These are phyloP conservation scores for Achlya hypogyna DNA, from an alignment of 352 stramenopile species.

Conservation along the genomic window DNA sequence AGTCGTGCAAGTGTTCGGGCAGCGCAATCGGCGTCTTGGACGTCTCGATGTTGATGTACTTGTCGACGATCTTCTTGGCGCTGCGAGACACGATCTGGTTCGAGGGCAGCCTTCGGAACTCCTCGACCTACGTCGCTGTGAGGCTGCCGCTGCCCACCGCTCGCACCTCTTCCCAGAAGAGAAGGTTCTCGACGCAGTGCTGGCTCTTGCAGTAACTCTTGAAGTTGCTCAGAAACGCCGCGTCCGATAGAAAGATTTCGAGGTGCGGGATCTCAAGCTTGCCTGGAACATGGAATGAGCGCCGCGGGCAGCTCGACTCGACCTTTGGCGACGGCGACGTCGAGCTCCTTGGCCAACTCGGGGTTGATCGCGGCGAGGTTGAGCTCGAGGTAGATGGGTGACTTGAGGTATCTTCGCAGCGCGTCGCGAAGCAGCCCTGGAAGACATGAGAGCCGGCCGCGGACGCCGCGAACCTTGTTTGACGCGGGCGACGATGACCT, in stretches of 20 bases:
- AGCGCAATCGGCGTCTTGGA: slow-evolving; percentile 45
- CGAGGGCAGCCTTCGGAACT: slow-evolving; percentile 62
- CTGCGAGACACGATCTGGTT: slow-evolving; percentile 79
- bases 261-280: slow-evolving; percentile 69
- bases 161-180: slow-evolving; percentile 60
- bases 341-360: slow-evolving; percentile 42
- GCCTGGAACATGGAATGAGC: not conserved
- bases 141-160: not conserved
- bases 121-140: slow-evolving; percentile 37
- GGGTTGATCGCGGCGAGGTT: slow-evolving; percentile 22
- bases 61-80: slow-evolving; percentile 80
- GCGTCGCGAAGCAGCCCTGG: slow-evolving; percentile 57
- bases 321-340: slow-evolving; percentile 50
- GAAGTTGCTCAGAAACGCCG: slow-evolving; percentile 56
- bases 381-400: slow-evolving; percentile 49
- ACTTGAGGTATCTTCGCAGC: slow-evolving; percentile 69
- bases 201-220: slow-evolving; percentile 60
- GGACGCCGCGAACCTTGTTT: not conserved
- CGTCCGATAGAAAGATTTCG: slow-evolving; percentile 61
- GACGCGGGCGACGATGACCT: slow-evolving; percentile 32
- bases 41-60: slow-evolving; percentile 65
- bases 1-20: slow-evolving; percentile 33
- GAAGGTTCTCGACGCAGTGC: slow-evolving; percentile 74
- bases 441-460: not conserved
- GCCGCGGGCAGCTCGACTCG: not conserved